Evolutionary conservation across 495 filamentous ascomycete species (phyloP), one percentile per base, ranked within the genome.

Genomic region (Penicillium manginii): DNA sequence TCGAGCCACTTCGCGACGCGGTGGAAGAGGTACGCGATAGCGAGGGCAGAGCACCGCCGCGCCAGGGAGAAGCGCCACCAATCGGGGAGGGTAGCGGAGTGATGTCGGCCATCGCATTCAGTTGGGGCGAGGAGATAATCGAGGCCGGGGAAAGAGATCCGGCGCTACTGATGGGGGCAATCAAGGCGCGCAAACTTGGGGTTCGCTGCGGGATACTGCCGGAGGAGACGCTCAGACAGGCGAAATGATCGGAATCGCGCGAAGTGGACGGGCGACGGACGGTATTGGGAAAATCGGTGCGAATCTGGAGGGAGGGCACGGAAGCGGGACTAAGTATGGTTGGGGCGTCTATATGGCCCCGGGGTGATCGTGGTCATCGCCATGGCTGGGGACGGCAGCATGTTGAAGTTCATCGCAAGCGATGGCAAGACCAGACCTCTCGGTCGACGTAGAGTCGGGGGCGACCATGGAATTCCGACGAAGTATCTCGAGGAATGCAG

Each of bases 61-160:
- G 56, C 86, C 86, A 71, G n/a, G 93, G 89, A 8, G 89, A 91
- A 45, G 88, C 87, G 8, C 82, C 82, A 56, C 90, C 78, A 39
- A 97, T 82, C 8, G 94, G 94, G 5, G 94, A 97, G 11, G 94
- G 94, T 21, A 98, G 74, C 51, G 94, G 94, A 4, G 94, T 98
- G 56, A 98, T 87, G 66, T 97, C 91, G 39, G 85, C 84, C 84
- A 97, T 87, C 18, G 92, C 90, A 56, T 86, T 85, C 39, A 96
- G 81, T 57, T 88, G 84, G 2, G 92, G 92, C 17, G 87, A 90
- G 5, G 87, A 84, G 18, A 86, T 63, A 21, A 74, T 51, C 12
- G 87, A 88, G 26, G 76, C 80, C 1, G 86, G 86, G 2, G 87
- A 89, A 21, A 84, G 65, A 6, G 86, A 88, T 15, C 77, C 81